Conservation (phyloP, 2,329 filamentous ascomycete genomes). For the Byssoonygena ceratinophila region DNA sequence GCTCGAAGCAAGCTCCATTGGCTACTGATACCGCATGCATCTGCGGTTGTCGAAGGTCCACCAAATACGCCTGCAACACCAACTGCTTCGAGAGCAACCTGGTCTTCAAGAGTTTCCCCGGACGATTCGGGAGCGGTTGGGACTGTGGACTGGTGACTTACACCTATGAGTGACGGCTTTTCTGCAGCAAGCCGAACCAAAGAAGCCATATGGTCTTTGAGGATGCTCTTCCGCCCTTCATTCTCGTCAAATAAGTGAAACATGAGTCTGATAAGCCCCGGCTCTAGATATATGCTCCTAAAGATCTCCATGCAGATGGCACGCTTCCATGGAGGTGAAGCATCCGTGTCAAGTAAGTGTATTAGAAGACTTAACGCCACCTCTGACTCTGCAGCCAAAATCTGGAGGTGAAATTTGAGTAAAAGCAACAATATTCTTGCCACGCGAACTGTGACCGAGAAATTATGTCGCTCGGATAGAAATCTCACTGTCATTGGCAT, state of each 20-base stretch:
- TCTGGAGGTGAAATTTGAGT: constrained; percentile 63
- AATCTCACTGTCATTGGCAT: constrained; percentile 74
- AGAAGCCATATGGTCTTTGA: constrained; percentile 72
- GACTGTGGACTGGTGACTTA: constrained; percentile 78
- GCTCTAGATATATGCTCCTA: constrained; percentile 71
- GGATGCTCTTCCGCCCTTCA: constrained; percentile 60
- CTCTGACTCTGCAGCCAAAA: constrained; percentile 68
- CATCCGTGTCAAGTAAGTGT: constrained; percentile 77
- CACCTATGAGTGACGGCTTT: constrained; percentile 76
- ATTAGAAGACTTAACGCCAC: constrained; percentile 72
- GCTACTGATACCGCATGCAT: constrained; percentile 65
- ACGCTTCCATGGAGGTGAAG: constrained; percentile 68
- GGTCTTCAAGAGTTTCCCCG: constrained; percentile 56
- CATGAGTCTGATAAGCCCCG: constrained; percentile 64
- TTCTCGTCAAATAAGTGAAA: constrained; percentile 69
- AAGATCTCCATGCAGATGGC: constrained; percentile 87
- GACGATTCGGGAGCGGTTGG: constrained; percentile 53
- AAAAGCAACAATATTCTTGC: constrained; percentile 74
- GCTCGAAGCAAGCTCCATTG: constrained; percentile 85
- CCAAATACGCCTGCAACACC: constrained; percentile 81
- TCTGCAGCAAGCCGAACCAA: constrained; percentile 91
- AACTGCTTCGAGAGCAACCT: constrained; percentile 79
- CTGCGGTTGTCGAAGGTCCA: constrained; percentile 55
- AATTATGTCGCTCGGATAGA: constrained; percentile 66
- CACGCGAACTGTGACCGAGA: constrained; percentile 70